Base-by-base conservation (phyloP, 306 rosid species). In the Geum urbanum region DNA sequence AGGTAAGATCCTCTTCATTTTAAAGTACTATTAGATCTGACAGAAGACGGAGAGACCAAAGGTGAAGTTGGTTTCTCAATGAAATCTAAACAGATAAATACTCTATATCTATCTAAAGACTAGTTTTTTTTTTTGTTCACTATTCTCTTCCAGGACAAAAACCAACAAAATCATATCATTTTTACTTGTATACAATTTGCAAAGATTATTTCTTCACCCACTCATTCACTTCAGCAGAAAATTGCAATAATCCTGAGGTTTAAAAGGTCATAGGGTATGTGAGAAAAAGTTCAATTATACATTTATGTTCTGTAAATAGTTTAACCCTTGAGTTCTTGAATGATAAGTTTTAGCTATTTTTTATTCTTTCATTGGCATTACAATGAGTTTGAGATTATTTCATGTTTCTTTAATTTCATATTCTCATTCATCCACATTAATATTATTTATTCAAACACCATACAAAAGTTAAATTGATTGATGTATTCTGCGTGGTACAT, bases 1-100 rank as follows among this genome's bases (percentile, higher is more conserved):
- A 94, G 96, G 98, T 92, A 86, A 61, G 72, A 22, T 74, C 61
- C 47, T 50, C 51, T 66, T n/a, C 43, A 10, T 43, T 41, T 11
- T 1, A 10, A 54, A 20, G 41, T 39, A 51, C 67, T 79, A 53
- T 0, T 52, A 62, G 8, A 14, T 35, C 19, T n/a, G 56, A 27
- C 46, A 51, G 24, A 67, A 16, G 58, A 58, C 10, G 63, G 18
- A 58, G 44, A 57, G 7, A 12, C 63, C 32, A 32, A 46, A 5
- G 71, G 58, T 35, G 54, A 24, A n/a, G 39, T 49, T 16, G n/a
- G 32, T 67, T 49, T 32, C 9, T 32, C 3, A 13, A 8, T 41
- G 43, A 10, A 51, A 67, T 4, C 2, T 3, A 67, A 19, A 67
- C 8, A 6, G 63, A 47, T 50, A 12, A 14, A 18, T 41, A 16